Percentiles rank a stretch among this genome's conserved stretches.
phyloP scores from a whole-genome alignment of 108 stramenopile genomes.

The Cyclotella atomus region DNA sequence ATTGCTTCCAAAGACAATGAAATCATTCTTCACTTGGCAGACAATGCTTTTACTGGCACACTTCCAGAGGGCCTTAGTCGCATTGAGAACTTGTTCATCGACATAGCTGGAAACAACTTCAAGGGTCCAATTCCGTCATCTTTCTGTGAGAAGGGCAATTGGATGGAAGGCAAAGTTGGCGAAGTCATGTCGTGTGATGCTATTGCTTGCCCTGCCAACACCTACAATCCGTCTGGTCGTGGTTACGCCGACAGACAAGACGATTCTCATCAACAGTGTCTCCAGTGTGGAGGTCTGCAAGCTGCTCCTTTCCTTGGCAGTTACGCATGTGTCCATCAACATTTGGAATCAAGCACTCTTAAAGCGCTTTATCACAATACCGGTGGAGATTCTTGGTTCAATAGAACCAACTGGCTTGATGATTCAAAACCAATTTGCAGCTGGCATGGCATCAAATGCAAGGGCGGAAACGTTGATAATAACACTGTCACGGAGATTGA shows the following conservation, averaged over 20 bases:
- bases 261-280: constrained; percentile 20
- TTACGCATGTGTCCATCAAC: constrained; percentile 24
- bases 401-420: constrained; percentile 52
- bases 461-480: constrained; percentile 56
- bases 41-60: constrained; percentile 65
- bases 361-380: constrained; percentile 37
- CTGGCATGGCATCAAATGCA: constrained; percentile 64
- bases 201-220: constrained; percentile 75
- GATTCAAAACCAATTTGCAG: constrained; percentile 61
- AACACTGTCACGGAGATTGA: constrained; percentile 44
- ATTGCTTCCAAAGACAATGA: constrained; percentile 28
- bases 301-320: constrained; percentile 48
- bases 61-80: constrained; percentile 47
- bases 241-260: constrained; percentile 9
- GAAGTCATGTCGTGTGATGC: constrained; percentile 63
- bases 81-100: constrained; percentile 46
- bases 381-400: constrained; percentile 25
- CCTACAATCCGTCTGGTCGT: constrained; percentile 41
- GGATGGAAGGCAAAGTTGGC: constrained; percentile 65
- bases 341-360: constrained; percentile 24
- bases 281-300: constrained; percentile 33
- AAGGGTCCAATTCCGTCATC: constrained; percentile 38
- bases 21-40: constrained; percentile 57
- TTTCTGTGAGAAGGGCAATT: constrained; percentile 36
- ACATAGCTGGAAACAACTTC: constrained; percentile 48